Conservation (phyloP, 441 rosid species). For the Gossypium lobatum region DNA sequence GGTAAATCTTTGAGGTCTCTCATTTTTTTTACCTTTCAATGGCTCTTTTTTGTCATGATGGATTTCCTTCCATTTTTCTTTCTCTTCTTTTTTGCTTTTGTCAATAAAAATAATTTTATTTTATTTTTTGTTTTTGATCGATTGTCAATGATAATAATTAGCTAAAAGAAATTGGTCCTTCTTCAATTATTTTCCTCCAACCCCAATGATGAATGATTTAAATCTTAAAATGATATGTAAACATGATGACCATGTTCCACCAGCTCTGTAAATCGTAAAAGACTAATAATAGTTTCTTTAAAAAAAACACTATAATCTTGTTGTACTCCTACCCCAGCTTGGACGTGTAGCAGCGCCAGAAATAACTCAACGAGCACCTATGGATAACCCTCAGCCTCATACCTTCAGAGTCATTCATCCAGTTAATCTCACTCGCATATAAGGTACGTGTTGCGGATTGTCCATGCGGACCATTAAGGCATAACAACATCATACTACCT, state of each 20-base stretch:
- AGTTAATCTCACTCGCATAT: too few relatives aligned
- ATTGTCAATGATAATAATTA: not conserved
- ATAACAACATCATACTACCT: too few relatives aligned
- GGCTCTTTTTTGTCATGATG: not conserved
- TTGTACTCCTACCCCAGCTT: too few relatives aligned
- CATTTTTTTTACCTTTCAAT: not conserved
- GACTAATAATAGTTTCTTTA: not conserved
- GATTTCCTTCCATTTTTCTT: not conserved
- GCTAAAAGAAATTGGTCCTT: not conserved
- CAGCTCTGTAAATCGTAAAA: not conserved
- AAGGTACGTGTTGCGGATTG: too few relatives aligned
- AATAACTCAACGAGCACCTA: too few relatives aligned
- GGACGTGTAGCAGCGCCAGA: too few relatives aligned
- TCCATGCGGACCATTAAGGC: too few relatives aligned
- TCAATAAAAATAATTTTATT: too few relatives aligned
- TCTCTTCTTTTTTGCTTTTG: not conserved
- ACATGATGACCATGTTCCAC: constrained; percentile 1
- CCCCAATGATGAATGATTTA: constrained; percentile 7
- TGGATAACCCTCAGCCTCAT: too few relatives aligned
- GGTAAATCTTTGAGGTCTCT: not conserved
- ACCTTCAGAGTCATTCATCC: too few relatives aligned
- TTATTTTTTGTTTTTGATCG: not conserved
- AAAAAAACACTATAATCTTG: not conserved
- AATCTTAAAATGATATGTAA: constrained; percentile 5
- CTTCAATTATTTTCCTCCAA: constrained; percentile 6